phyloP scores from a whole-genome alignment of 495 filamentous ascomycete genomes.

The Hypoxylon rickii region DNA sequence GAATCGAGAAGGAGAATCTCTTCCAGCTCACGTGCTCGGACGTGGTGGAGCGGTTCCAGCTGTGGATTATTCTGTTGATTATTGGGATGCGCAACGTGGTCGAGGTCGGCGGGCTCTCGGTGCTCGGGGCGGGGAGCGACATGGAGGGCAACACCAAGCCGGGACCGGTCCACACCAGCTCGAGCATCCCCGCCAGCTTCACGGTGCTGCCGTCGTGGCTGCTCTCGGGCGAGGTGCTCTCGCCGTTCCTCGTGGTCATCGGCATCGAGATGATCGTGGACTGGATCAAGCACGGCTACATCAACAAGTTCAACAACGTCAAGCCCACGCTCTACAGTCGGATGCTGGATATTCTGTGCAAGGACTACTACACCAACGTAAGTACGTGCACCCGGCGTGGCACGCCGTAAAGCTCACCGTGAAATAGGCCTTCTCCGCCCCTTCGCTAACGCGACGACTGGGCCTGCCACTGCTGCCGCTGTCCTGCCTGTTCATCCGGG shows the following conservation, averaged over 20 bases:
- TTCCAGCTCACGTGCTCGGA: slow-evolving; percentile 97
- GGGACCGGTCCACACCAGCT: slow-evolving; percentile 54
- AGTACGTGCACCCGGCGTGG: too few relatives aligned
- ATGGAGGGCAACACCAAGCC: slow-evolving; percentile 47
- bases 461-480: slow-evolving; percentile 92
- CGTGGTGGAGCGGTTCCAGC: slow-evolving; percentile 94
- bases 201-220: slow-evolving; percentile 83
- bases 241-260: slow-evolving; percentile 89
- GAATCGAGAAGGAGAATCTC: slow-evolving; percentile 94
- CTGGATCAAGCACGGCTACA: slow-evolving; percentile 96
- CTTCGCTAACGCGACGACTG: slow-evolving; percentile 79
- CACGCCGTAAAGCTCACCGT: not conserved
- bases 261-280: slow-evolving; percentile 97
- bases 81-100: slow-evolving; percentile 95
- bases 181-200: slow-evolving; percentile 82
- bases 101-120: slow-evolving; percentile 76
- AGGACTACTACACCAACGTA: slow-evolving; percentile 96
- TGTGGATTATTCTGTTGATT: slow-evolving; percentile 96
- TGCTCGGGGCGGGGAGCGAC: slow-evolving; percentile 49
- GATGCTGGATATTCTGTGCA: slow-evolving; percentile 90
- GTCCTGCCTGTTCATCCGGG: slow-evolving; percentile 92
- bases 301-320: slow-evolving; percentile 97
- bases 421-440: slow-evolving; percentile 79
- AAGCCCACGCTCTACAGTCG: slow-evolving; percentile 85
- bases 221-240: slow-evolving; percentile 78